Base-by-base conservation (phyloP, 768 basidiomycete species). In the Lentinula sp. region DNA sequence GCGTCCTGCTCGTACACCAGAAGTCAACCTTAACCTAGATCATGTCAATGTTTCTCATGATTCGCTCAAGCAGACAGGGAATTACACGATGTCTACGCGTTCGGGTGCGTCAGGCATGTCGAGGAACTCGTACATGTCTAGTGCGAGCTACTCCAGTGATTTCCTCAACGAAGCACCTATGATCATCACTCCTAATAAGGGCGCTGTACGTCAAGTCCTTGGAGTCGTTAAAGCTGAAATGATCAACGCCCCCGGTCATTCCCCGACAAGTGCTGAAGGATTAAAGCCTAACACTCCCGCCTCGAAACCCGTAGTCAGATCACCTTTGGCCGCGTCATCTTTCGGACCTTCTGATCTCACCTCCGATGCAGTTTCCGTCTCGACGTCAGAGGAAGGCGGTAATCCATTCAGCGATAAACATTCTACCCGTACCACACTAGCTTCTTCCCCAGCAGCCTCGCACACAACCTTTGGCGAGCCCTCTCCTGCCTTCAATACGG, bases 221-320 rank as follows among this genome's bases (percentile, higher is more conserved):
- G 89, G 89, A 37, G 84, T 90, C 40, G 86, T 86, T 52, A 90
- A 87, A 72, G 89, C 91, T 34, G 88, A 90, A 69, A 86, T 93
- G 37, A 84, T 93, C 63, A 86, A 80, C 62, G 79, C 89, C 5
- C 72, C 82, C 3, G 81, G 80, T 16, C 68, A 73, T 13, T 70
- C 74, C 5, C 68, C 79, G 18, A 66, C 67, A 53, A 67, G 74
- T 10, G 61, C 69, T 28, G 79, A 83, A 53, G 68, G 74, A 51
- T 68, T 81, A 61, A 78, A 81, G 62, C 70, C 79, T 16, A 43
- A 8, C 28, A 40, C 15, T 21, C 67, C 80, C 23, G 65, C 71
- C 16, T 68, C 74, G 37, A 80, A 80, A 49, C 82, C 83, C 1
- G 65, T 80, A 1, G 69, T 78, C 18, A 81, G 82, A 37, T 91